Evolutionary conservation across 306 rosid genomes (phyloP).

Genomic region (Datisca glomerata): DNA sequence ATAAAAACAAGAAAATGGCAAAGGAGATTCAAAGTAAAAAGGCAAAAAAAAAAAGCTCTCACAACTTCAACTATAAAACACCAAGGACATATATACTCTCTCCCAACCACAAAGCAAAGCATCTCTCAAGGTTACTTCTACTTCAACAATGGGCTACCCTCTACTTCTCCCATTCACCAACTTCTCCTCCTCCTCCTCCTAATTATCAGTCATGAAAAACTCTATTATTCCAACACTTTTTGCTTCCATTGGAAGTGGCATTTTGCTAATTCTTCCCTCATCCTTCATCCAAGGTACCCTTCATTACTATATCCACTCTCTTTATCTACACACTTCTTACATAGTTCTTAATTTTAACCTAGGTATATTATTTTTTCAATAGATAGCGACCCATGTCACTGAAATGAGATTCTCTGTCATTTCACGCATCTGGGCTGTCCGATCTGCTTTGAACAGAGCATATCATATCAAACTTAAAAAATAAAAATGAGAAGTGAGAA

Average conservation of each 20-base stretch:
- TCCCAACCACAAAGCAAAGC: conserved; percentile 46
- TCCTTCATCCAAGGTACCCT: conserved; percentile 26
- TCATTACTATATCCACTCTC: neutral
- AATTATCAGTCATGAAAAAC: conserved; percentile 22
- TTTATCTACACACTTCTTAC: no score
- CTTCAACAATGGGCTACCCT: conserved; percentile 22
- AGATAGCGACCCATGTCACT: no score
- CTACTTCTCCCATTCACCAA: neutral
- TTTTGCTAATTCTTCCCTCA: conserved; percentile 23
- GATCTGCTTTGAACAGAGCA: no score
- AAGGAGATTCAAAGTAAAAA: conserved; percentile 15
- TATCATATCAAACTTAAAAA: no score
- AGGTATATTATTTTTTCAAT: no score
- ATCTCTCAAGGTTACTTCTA: conserved; percentile 35
- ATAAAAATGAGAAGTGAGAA: no score
- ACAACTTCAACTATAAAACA: conserved; percentile 10
- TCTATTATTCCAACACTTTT: conserved; percentile 2
- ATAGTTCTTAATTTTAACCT: no score
- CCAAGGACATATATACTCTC: conserved; percentile 22
- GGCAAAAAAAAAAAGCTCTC: conserved; percentile 7
- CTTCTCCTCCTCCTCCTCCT: neutral
- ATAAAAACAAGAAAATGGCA: no score
- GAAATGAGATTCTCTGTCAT: no score
- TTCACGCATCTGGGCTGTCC: no score
- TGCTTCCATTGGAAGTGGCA: conserved; percentile 3